Conservation (phyloP, 1,139 yeast genomes). For the Blastobotrys indianensis region DNA sequence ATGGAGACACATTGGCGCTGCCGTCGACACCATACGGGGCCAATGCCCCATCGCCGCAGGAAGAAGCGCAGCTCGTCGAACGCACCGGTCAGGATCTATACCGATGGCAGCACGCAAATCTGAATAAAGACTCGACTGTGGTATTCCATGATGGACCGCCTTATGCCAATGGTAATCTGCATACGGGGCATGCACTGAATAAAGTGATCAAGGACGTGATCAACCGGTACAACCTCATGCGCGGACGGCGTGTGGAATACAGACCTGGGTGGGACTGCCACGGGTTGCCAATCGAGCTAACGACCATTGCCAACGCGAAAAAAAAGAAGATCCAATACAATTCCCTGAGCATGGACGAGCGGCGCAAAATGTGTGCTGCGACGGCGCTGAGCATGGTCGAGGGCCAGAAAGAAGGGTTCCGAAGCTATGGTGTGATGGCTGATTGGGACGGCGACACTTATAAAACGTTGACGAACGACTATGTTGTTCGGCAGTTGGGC, state of each 20-base stretch:
- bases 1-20: constrained; percentile 45
- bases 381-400: constrained; percentile 65
- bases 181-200: constrained; percentile 89
- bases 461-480: constrained; percentile 62
- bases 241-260: constrained; percentile 59
- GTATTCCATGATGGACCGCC: constrained; percentile 97
- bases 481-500: constrained; percentile 67
- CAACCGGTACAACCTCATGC: constrained; percentile 60
- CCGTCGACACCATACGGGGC: constrained; percentile 50
- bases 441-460: constrained; percentile 65
- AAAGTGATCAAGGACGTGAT: constrained; percentile 84
- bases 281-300: constrained; percentile 91
- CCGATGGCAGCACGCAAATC: constrained; percentile 37
- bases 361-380: constrained; percentile 57
- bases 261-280: constrained; percentile 99
- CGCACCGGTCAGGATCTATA: constrained; percentile 39
- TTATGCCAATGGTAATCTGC: constrained; percentile 91
- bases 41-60: constrained; percentile 37
- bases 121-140: constrained; percentile 29
- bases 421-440: constrained; percentile 71
- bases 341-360: constrained; percentile 42
- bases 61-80: constrained; percentile 28
- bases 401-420: constrained; percentile 58
- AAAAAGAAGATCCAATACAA: constrained; percentile 35
- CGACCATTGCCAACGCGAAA: constrained; percentile 48